These are phyloP conservation scores for Hypoxylon sp. DNA, from an alignment of 2,329 filamentous ascomycete species.

Conservation along the genomic window DNA sequence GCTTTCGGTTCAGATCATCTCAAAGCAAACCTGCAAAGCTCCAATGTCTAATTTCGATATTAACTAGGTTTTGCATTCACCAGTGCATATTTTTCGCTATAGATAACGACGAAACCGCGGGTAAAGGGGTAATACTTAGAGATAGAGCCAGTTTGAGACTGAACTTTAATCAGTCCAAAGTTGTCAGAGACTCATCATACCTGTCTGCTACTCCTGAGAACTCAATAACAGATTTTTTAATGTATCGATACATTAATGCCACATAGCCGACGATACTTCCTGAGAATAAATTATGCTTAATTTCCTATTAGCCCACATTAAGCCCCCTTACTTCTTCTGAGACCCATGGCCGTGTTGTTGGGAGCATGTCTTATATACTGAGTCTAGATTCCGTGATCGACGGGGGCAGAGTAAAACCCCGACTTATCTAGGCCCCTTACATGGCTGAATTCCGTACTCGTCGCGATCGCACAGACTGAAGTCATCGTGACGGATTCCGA, in stretches of 20 bases:
- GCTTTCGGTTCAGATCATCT: neutral
- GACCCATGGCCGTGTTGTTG: neutral
- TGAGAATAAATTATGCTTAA: neutral
- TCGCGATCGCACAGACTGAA: neutral
- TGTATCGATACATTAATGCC: neutral
- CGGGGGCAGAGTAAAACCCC: neutral
- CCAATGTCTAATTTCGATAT: no score
- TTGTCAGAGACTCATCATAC: neutral
- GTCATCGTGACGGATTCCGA: neutral
- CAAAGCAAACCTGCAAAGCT: neutral
- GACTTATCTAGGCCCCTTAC: neutral
- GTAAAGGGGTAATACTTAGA: neutral
- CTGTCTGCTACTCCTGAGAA: neutral
- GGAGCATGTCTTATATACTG: neutral
- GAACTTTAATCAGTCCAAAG: neutral
- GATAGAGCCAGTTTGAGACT: neutral
- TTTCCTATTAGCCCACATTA: neutral
- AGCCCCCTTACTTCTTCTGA: slow-evolving; percentile 6
- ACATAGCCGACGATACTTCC: neutral
- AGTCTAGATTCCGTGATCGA: neutral
- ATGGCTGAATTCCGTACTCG: neutral
- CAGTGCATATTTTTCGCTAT: neutral
- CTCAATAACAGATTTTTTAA: neutral
- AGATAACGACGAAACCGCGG: neutral
- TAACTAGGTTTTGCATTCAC: no score